A percentile compares a stretch with the other conserved stretches of the same genome.
phyloP scores from a whole-genome alignment of 192 early-diverging fungal species.

The Umbelopsis vinacea region DNA sequence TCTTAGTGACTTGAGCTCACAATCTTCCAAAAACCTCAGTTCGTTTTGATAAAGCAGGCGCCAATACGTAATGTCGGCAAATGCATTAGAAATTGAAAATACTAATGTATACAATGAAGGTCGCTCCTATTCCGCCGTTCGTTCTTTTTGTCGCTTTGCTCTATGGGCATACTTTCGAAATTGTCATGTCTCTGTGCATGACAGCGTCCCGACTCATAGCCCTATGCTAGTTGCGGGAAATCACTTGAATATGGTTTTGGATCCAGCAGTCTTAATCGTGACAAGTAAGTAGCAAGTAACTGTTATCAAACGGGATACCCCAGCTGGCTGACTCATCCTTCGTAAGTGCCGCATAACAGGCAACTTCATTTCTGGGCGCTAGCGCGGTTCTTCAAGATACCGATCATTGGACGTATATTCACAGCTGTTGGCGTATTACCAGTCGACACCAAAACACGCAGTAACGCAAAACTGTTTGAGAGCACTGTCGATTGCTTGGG shows the following conservation, averaged over 20 bases:
- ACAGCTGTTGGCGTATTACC: conserved; percentile 46
- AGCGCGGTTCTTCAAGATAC: conserved; percentile 47
- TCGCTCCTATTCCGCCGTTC: conserved; percentile 29
- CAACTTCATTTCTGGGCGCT: conserved; percentile 58
- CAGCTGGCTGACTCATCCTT: neutral
- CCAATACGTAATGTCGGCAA: conserved; percentile 6
- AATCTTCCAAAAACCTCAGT: neutral
- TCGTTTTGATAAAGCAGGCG: neutral
- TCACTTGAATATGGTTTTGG: conserved; percentile 55
- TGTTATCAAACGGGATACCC: too few species aligned
- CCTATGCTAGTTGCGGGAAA: conserved; percentile 45
- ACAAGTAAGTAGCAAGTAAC: neutral
- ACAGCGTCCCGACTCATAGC: conserved; percentile 39
- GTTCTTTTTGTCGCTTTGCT: conserved; percentile 30
- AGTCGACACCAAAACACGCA: conserved; percentile 51
- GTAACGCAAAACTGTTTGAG: conserved; percentile 50
- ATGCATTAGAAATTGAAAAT: neutral
- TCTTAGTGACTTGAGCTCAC: neutral
- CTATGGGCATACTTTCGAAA: conserved; percentile 42
- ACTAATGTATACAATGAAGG: conserved; percentile 30
- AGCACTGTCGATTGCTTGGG: conserved; percentile 45
- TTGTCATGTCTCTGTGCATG: conserved; percentile 35
- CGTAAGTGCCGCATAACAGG: conserved; percentile 46
- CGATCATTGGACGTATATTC: conserved; percentile 37
- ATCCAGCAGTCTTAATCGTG: conserved; percentile 48